Evolutionary conservation across 1,139 yeast genomes (phyloP).

Genomic region (Keqinozyma sinolaborantium): DNA sequence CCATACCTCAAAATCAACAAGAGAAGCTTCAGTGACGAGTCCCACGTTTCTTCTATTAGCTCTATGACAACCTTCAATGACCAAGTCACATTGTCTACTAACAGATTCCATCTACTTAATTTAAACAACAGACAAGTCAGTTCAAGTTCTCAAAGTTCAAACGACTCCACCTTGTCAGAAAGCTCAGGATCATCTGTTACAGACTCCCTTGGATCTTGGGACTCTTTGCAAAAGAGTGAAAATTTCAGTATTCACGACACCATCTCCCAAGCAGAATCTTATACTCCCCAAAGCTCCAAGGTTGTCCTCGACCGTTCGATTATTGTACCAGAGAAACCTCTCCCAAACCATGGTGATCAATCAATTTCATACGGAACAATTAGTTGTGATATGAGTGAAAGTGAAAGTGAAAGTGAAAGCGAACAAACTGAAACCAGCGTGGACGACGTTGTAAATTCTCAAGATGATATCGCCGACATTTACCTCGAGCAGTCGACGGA

Average conservation of each 20-base stretch:
- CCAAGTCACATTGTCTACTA: slow-evolving; percentile 18
- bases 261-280: not conserved
- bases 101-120: slow-evolving; percentile 1
- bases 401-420: not conserved
- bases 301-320: not conserved
- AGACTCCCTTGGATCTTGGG: slow-evolving; percentile 23
- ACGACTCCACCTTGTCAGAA: slow-evolving; percentile 3
- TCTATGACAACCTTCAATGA: slow-evolving; percentile 38
- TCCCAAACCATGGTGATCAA: not conserved
- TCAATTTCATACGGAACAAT: no score
- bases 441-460: not conserved
- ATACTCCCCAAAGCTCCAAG: not conserved
- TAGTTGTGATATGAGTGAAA: no score
- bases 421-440: not conserved
- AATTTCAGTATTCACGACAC: slow-evolving; percentile 19
- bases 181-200: slow-evolving; percentile 8
- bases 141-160: slow-evolving; percentile 5
- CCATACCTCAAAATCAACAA: slow-evolving; percentile 19
- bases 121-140: slow-evolving; percentile 6
- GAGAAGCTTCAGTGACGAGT: slow-evolving; percentile 37
- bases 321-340: no score
- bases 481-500: not conserved
- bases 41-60: slow-evolving; percentile 35
- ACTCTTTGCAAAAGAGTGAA: slow-evolving; percentile 32
- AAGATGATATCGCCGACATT: not conserved